A percentile compares a stretch with the other conserved stretches of the same genome.
Conservation (phyloP, 352 stramenopile genomes). For the Phytophthora pisi region DNA sequence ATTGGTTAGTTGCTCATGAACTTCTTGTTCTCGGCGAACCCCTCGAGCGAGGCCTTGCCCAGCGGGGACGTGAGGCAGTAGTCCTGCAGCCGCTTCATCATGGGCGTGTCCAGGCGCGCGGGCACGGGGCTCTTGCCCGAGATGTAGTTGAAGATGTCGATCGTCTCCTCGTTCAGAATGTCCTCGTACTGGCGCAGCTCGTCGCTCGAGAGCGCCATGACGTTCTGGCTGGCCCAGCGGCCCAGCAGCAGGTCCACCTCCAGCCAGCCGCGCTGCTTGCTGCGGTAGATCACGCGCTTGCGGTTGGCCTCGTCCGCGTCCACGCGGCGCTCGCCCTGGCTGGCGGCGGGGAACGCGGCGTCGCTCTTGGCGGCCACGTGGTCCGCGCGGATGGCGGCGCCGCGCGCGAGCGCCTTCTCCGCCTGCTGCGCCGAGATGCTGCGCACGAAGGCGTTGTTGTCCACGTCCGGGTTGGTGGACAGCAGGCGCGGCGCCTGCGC, state of each 20-base stretch:
- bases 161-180: conserved; percentile 97
- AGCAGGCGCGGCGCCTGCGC: conserved; percentile 25
- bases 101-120: conserved; percentile 74
- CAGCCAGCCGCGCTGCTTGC: conserved; percentile 95
- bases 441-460: conserved; percentile 60
- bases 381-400: conserved; percentile 63
- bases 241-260: conserved; percentile 96
- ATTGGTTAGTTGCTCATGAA: conserved; percentile 82
- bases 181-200: conserved; percentile 95
- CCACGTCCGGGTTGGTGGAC: conserved; percentile 43
- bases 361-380: conserved; percentile 40
- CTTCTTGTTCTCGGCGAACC: conserved; percentile 80
- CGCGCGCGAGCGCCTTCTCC: conserved; percentile 50
- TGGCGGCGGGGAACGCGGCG: conserved; percentile 50
- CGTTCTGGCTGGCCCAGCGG: conserved; percentile 93
- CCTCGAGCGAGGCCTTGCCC: conserved; percentile 86
- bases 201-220: conserved; percentile 73
- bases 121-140: conserved; percentile 89
- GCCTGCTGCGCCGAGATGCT: conserved; percentile 62
- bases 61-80: conserved; percentile 91
- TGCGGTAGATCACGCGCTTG: conserved; percentile 95
- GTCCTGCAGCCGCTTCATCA: conserved; percentile 93
- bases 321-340: conserved; percentile 61
- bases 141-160: conserved; percentile 98
- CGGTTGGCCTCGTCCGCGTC: conserved; percentile 68